Conservation (phyloP, 495 filamentous ascomycete genomes). For the Penicillium malachiteum region DNA sequence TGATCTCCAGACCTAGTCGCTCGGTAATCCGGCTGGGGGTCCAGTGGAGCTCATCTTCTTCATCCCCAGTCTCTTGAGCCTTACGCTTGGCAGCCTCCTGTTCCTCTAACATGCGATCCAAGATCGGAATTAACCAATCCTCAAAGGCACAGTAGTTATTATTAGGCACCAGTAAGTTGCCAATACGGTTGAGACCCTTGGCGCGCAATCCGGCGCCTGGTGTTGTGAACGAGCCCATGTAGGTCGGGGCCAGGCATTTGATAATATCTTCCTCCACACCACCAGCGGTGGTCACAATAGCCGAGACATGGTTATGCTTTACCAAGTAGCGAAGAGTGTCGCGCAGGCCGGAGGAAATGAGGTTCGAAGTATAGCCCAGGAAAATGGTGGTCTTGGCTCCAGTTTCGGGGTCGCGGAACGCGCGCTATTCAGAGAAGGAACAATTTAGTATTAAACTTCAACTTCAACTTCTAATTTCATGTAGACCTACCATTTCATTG, state of each 20-base stretch:
- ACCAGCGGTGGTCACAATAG: constrained; percentile 93
- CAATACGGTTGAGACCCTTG: constrained; percentile 90
- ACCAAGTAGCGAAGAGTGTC: constrained; percentile 91
- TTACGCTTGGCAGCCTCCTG: constrained; percentile 69
- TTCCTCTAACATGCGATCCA: constrained; percentile 88
- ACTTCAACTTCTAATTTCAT: not conserved
- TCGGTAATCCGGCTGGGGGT: constrained; percentile 86
- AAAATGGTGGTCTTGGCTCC: constrained; percentile 83
- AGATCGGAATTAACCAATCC: constrained; percentile 92
- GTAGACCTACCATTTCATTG: constrained; percentile 77
- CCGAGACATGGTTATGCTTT: constrained; percentile 84
- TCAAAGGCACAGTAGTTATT: constrained; percentile 96
- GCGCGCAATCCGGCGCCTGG: constrained; percentile 71
- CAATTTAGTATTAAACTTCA: not conserved
- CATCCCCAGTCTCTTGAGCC: constrained; percentile 45
- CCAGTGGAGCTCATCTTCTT: constrained; percentile 76
- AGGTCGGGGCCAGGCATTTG: constrained; percentile 93
- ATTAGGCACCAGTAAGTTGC: constrained; percentile 95
- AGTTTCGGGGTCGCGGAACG: constrained; percentile 73
- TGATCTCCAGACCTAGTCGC: constrained; percentile 86
- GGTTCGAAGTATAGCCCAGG: constrained; percentile 93
- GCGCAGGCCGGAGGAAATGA: constrained; percentile 92
- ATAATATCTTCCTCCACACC: constrained; percentile 97
- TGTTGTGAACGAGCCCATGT: constrained; percentile 79
- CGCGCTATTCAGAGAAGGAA: constrained; percentile 49